Evolutionary conservation across 768 basidiomycete species (phyloP).

Genomic region (Mycena rebaudengoi): DNA sequence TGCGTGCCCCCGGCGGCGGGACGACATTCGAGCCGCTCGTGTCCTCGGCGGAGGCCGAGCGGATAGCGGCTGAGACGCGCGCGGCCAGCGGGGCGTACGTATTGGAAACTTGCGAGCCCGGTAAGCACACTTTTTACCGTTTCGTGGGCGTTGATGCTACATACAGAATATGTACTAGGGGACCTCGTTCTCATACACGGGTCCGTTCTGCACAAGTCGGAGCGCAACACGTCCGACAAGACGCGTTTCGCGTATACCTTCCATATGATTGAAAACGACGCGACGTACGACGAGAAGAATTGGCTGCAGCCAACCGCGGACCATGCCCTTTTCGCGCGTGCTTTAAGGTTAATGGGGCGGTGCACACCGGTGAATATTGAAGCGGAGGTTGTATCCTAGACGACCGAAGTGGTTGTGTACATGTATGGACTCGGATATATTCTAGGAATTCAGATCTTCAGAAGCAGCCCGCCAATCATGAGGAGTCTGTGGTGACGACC

Average conservation of each 20-base stretch:
- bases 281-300: conserved; percentile 88
- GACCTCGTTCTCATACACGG: conserved; percentile 96
- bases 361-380: too few relatives aligned
- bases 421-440: too few relatives aligned
- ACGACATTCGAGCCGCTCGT: conserved; percentile 83
- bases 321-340: conserved; percentile 82
- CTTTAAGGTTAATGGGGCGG: too few relatives aligned
- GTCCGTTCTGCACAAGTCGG: conserved; percentile 90
- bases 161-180: conserved; percentile 54
- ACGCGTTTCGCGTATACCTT: conserved; percentile 96
- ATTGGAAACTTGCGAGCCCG: conserved; percentile 77
- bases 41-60: conserved; percentile 44
- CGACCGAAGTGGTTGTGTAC: too few relatives aligned
- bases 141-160: background rate
- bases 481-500: too few relatives aligned
- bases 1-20: conserved; percentile 77
- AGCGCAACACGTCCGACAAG: conserved; percentile 80
- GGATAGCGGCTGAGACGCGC: conserved; percentile 31
- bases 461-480: too few relatives aligned
- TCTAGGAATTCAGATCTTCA: too few relatives aligned
- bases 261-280: conserved; percentile 88
- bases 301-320: conserved; percentile 91
- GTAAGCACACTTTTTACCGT: conserved; percentile 43
- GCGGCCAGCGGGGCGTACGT: conserved; percentile 59
- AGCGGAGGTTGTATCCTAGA: too few relatives aligned